phyloP scores from a whole-genome alignment of 352 stramenopile species.

The Phytopythium kandeliae region DNA sequence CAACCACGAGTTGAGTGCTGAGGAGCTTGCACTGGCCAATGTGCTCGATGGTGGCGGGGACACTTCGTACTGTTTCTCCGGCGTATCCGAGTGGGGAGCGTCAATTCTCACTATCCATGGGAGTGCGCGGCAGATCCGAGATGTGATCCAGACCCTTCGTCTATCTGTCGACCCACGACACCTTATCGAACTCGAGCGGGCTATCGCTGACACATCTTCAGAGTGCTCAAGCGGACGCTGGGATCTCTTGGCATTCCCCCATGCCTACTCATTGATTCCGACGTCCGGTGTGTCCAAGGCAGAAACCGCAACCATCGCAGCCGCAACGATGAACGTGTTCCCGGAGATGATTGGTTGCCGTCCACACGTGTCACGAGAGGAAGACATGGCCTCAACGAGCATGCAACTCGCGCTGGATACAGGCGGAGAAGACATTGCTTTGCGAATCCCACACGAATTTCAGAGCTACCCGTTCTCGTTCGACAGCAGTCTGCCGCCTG shows the following conservation, averaged over 20 bases:
- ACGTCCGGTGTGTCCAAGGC: neutral
- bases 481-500: too few species aligned
- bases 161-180: conserved; percentile 9
- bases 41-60: conserved; percentile 9
- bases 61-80: conserved; percentile 10
- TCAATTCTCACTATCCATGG: conserved; percentile 9
- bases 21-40: conserved; percentile 7
- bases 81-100: conserved; percentile 12
- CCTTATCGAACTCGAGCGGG: conserved; percentile 6
- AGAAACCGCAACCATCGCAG: neutral
- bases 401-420: neutral
- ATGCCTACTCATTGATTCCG: neutral
- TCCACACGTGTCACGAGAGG: neutral
- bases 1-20: conserved; percentile 5
- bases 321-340: neutral
- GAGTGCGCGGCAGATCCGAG: conserved; percentile 6
- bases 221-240: neutral
- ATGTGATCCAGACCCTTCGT: conserved; percentile 4
- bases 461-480: neutral
- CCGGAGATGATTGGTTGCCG: neutral
- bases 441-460: neutral
- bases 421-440: neutral
- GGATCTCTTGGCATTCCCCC: neutral
- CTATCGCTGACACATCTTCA: conserved; percentile 1
- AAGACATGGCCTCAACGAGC: neutral